These are phyloP conservation scores for Rhododendron mucronatum DNA, from an alignment of 148 eudicot genomes.

Conservation along the genomic window DNA sequence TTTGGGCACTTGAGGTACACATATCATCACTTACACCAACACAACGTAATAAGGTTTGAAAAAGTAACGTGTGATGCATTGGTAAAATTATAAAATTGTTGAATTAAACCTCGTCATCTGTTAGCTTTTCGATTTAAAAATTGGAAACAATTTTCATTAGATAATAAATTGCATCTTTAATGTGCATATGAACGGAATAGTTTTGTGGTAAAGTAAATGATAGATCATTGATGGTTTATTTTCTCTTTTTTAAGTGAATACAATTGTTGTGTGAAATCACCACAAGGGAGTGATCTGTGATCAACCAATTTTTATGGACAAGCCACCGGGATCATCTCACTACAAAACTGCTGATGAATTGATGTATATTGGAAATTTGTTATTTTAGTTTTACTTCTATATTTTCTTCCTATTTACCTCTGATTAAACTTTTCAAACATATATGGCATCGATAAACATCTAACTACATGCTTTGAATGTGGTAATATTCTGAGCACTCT, in stretches of 20 bases:
- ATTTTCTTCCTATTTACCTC: neutral
- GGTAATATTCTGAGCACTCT: neutral
- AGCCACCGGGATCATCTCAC: neutral
- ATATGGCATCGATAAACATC: neutral
- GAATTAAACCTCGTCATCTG: neutral
- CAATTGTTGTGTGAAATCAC: neutral
- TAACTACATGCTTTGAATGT: neutral
- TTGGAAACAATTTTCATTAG: neutral
- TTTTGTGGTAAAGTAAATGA: neutral
- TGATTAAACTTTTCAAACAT: neutral
- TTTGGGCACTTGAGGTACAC: neutral
- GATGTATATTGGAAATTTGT: neutral
- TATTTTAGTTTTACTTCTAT: neutral
- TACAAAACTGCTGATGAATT: neutral
- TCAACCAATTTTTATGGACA: neutral
- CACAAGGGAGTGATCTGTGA: neutral
- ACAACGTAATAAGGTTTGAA: neutral
- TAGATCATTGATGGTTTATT: neutral
- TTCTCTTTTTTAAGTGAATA: neutral
- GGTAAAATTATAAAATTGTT: neutral
- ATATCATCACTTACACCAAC: neutral
- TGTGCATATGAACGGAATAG: neutral
- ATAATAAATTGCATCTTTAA: neutral
- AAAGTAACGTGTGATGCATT: neutral
- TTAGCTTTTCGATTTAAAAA: neutral